phyloP scores from a whole-genome alignment of 176 grass and related monocot genomes.

The Themeda triandra region DNA sequence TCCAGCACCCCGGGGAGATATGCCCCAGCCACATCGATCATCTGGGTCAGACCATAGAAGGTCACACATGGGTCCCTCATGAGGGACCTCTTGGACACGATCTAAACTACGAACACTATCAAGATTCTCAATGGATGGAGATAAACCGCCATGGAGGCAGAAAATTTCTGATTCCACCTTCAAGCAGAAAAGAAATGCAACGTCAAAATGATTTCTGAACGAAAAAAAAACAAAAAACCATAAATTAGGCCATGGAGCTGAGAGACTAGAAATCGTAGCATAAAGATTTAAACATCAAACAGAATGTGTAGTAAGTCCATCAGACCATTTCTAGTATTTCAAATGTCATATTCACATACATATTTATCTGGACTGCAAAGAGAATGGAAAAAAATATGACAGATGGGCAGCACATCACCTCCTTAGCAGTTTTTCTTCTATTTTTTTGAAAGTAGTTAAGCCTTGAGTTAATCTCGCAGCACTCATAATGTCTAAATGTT shows the following conservation, averaged over 20 bases:
- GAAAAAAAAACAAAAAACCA: not conserved
- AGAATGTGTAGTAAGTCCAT: not conserved
- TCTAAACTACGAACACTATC: slow-evolving; percentile 77
- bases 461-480: not conserved
- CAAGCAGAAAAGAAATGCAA: slow-evolving; percentile 14
- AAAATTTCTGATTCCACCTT: slow-evolving; percentile 95
- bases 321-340: not conserved
- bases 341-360: not conserved
- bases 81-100: slow-evolving; percentile 77
- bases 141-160: slow-evolving; percentile 81
- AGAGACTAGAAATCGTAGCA: not conserved
- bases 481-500: not conserved
- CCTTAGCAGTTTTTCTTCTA: not conserved
- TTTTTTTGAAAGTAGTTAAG: not conserved
- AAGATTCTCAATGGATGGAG: slow-evolving; percentile 76
- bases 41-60: slow-evolving; percentile 87
- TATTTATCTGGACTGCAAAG: not conserved
- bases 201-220: not conserved
- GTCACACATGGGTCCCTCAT: slow-evolving; percentile 89
- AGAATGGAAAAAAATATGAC: not conserved
- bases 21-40: slow-evolving; percentile 82
- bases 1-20: slow-evolving; percentile 82
- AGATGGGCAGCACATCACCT: not conserved
- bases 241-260: not conserved
- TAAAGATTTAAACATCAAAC: not conserved